These are phyloP conservation scores for Bauhinia variegata DNA, from an alignment of 306 rosid species.

Conservation along the genomic window DNA sequence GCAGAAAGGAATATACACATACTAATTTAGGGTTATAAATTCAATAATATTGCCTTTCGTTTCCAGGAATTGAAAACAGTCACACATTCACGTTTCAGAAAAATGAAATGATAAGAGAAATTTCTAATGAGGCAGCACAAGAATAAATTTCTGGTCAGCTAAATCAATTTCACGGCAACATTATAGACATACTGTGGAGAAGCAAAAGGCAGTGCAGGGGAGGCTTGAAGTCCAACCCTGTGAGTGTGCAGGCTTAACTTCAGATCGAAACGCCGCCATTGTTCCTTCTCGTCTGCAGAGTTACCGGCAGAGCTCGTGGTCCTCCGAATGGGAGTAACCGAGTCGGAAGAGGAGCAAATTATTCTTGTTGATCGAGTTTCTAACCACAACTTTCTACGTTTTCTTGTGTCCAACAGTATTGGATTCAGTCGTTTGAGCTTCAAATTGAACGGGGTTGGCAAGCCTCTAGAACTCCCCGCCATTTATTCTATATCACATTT, in stretches of 20 bases:
- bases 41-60: too few species aligned
- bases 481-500: constrained; percentile 33
- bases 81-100: too few species aligned
- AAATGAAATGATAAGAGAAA: too few species aligned
- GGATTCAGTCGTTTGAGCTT: constrained; percentile 35
- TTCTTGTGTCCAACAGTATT: background rate
- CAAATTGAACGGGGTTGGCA: constrained; percentile 64
- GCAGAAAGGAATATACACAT: too few species aligned
- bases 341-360: constrained; percentile 66
- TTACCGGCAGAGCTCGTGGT: constrained; percentile 45
- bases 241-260: constrained; percentile 50
- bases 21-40: too few species aligned
- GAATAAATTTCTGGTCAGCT: background rate
- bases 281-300: constrained; percentile 57
- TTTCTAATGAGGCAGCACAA: too few species aligned
- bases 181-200: constrained; percentile 63
- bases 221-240: constrained; percentile 64
- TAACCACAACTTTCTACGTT: constrained; percentile 49
- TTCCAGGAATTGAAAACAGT: too few species aligned
- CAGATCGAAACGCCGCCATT: constrained; percentile 57
- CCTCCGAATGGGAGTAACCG: constrained; percentile 68
- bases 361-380: constrained; percentile 35
- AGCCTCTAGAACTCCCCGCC: constrained; percentile 74
- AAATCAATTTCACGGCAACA: background rate
- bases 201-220: constrained; percentile 81